Base-by-base conservation (phyloP, 495 filamentous ascomycete genomes). In the Podospora pseudocomata region DNA sequence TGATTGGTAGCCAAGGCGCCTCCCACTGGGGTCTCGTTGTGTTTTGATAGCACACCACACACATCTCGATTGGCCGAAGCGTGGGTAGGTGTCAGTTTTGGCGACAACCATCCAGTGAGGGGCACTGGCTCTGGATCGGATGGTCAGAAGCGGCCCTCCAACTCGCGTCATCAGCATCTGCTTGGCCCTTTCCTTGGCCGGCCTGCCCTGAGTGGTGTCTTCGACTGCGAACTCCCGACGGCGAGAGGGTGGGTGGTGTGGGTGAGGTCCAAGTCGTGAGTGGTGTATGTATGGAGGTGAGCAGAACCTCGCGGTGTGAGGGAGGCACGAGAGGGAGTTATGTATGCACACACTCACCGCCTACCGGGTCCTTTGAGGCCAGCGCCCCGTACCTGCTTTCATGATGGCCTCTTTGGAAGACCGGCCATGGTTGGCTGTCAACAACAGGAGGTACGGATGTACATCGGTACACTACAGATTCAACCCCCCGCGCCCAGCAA, bases 341-440 rank as follows among this genome's bases (percentile, higher is more conserved):
- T 49, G 39, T 49, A 49, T 49, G 39, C 39, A 49, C 39, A 49
- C 13, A 9, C 60, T 20, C 55, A 58, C 60, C 26, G 26, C 60
- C 60, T 27, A 62, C 26, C 60, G 18, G 60, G 60, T 34, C 32
- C 60, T 62, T 62, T 56, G 59, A 53, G 64, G 56, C 56, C 56
- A 19, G 57, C 58, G 67, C 63, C 63, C 67, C 53, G 70, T 72
- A 72, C 70, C 70, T 72, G 70, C 70, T 69, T 72, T 61, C 55
- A 49, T 49, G 39, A 39, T 55, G 66, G 59, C 19, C 49, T 23
- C 28, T 5, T 34, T 63, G 27, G 28, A 44, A 60, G 68, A 60
- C 64, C 64, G 44, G 23, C 18, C 32, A 32, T 11, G 64, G 60
- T 65, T 63, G 59, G 60, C 19, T 34, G 60, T 23, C 56, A 27